phyloP scores from a whole-genome alignment of 176 grass and related monocot species.

The Oryza glaberrima region DNA sequence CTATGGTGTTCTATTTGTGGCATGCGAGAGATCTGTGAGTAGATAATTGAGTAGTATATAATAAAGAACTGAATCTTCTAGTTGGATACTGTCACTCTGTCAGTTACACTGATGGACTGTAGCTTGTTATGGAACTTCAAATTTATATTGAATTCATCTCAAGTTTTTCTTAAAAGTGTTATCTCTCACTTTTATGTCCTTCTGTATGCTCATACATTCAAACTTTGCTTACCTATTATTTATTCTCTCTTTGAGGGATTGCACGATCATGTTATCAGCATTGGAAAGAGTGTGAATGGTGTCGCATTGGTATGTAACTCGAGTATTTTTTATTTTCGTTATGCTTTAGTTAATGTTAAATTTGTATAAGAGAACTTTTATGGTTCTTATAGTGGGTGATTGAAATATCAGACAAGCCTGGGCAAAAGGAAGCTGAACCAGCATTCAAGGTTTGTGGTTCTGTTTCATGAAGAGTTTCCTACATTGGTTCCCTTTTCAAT shows the following conservation, averaged over 20 bases:
- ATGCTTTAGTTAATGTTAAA: constrained; percentile 19
- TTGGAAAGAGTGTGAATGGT: constrained; percentile 91
- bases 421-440: constrained; percentile 79
- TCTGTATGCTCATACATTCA: constrained; percentile 30
- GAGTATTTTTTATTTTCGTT: neutral
- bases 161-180: constrained; percentile 13
- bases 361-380: constrained; percentile 36
- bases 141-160: constrained; percentile 11
- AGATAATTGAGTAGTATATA: too few relatives aligned
- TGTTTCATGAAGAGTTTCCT: constrained; percentile 8
- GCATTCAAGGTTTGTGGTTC: constrained; percentile 77
- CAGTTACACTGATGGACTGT: neutral
- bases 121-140: constrained; percentile 13
- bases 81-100: constrained; percentile 13
- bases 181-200: neutral
- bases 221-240: constrained; percentile 60
- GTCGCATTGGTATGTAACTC: constrained; percentile 73
- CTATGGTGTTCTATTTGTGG: too few relatives aligned
- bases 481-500: neutral
- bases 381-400: constrained; percentile 71
- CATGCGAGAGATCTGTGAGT: too few relatives aligned
- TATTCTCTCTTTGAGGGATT: constrained; percentile 97
- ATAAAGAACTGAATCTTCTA: constrained; percentile 19
- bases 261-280: constrained; percentile 79
- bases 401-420: constrained; percentile 96